Base-by-base conservation (phyloP, 1,139 yeast genomes). In the Diutina siamensis region DNA sequence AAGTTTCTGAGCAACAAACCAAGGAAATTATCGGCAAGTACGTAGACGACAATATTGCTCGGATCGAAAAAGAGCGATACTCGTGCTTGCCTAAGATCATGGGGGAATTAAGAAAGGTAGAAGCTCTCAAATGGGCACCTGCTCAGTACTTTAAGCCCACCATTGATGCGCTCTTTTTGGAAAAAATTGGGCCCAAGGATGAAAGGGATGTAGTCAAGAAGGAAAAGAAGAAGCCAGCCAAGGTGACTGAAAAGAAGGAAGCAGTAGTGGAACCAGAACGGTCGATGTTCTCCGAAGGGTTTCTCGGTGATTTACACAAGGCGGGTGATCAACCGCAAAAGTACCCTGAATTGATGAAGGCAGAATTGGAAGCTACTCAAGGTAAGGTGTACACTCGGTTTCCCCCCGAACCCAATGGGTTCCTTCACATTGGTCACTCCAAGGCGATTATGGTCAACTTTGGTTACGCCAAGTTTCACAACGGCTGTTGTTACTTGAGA, bases 401-500 rank as follows among this genome's bases (percentile, higher is more conserved):
- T 80, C 97, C 97, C 54, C 94, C 94, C 52, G 82, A 76, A 59
- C 81, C 82, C 46, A 84, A 94, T 68, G 97, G 97, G 71, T 89
- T 87, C 67, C 75, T 92, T 63, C 76, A 92, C 82, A 69, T 69
- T 67, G 99, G 99, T 44, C 99, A 92, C 62, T 84, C 96, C 44
- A 94, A 94, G 68, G 98, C 98, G 46, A 92, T 92, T 60, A 84
- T 92, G 76, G 95, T 92, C 49, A 89, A 92, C 63, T 92, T 92
- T 62, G 97, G 97, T 15, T 92, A 74, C 60, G 98, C 98, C 42
- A 82, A 84, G 61, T 82, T 68, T 64, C 74, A 88, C 61, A 74
- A 77, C 49, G 99, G 98, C 52, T 73, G 78, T 49, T 89, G 97
- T 64, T 87, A 88, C 62, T 72, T 94, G 60, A 78, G 99, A 63